phyloP scores from a whole-genome alignment of 164 flowering plant species.

The Chloranthus sessilifolius region DNA sequence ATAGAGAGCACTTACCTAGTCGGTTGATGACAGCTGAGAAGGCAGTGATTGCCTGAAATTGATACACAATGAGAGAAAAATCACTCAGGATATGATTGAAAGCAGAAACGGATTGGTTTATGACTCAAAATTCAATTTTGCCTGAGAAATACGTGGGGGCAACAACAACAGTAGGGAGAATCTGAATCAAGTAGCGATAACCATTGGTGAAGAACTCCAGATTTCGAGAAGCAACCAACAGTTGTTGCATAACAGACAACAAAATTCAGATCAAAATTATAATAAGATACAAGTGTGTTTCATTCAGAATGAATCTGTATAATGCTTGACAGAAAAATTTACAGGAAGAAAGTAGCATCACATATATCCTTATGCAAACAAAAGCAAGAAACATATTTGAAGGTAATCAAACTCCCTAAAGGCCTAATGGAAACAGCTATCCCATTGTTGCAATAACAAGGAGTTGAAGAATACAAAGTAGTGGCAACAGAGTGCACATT shows the following conservation, averaged over 20 bases:
- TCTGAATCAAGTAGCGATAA: constrained; percentile 92
- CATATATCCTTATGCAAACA: too few species aligned
- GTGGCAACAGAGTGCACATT: too few species aligned
- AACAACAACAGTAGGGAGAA: constrained; percentile 98
- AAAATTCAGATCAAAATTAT: too few species aligned
- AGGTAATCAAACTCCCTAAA: too few species aligned
- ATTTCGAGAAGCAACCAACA: constrained; percentile 86
- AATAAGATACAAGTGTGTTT: too few species aligned
- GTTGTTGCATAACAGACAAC: constrained; percentile 65
- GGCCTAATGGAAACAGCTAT: too few species aligned
- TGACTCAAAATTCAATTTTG: constrained; percentile 97
- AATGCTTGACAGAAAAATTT: too few species aligned
- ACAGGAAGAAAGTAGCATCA: too few species aligned
- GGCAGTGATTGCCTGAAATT: constrained; percentile 94
- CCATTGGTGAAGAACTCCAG: constrained; percentile 96
- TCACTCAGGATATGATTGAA: constrained; percentile 97
- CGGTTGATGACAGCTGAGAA: constrained; percentile 96
- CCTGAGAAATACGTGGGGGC: constrained; percentile 99
- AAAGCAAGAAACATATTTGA: too few species aligned
- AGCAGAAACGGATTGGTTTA: constrained; percentile 96
- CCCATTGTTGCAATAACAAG: too few species aligned
- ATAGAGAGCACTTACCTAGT: constrained; percentile 42
- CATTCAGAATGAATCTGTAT: too few species aligned
- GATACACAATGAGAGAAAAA: constrained; percentile 88
- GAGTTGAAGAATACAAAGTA: too few species aligned